Conservation (phyloP, 1,284 basidiomycete genomes). For the Neonothopanus nambi region DNA sequence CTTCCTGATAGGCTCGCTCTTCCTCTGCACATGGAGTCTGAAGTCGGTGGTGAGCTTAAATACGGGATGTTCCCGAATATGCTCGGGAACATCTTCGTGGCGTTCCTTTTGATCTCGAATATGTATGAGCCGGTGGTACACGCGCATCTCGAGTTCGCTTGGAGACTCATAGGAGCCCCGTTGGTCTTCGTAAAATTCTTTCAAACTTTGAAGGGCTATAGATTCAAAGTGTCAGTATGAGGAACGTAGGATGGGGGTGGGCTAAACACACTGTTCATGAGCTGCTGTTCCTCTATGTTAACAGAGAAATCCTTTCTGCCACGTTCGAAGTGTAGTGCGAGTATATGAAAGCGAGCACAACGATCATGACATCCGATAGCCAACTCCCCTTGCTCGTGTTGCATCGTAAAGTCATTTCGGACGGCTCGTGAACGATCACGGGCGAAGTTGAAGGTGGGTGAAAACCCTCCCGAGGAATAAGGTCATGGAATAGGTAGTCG, state of each 20-base stretch:
- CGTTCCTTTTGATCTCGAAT: conserved; percentile 83
- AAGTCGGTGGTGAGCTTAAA: conserved; percentile 84
- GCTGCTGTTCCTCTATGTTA: conserved; percentile 82
- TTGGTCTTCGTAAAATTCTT: conserved; percentile 92
- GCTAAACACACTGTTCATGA: conserved; percentile 77
- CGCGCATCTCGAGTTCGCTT: conserved; percentile 93
- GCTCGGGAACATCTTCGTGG: conserved; percentile 77
- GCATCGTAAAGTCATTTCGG: conserved; percentile 94
- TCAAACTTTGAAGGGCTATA: conserved; percentile 83
- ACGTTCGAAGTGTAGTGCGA: conserved; percentile 79
- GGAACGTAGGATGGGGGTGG: not conserved
- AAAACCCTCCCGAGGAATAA: conserved; percentile 69
- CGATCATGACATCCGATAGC: conserved; percentile 93
- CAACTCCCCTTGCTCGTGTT: conserved; percentile 75
- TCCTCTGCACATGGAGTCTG: conserved; percentile 77
- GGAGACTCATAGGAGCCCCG: conserved; percentile 65
- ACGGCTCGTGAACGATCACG: conserved; percentile 91
- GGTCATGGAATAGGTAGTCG: conserved; percentile 88
- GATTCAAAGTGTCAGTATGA: conserved; percentile 10
- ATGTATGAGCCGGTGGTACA: conserved; percentile 92
- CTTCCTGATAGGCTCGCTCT: conserved; percentile 77
- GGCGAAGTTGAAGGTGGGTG: conserved; percentile 80
- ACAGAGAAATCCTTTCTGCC: conserved; percentile 64
- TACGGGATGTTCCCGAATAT: conserved; percentile 72
- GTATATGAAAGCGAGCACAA: conserved; percentile 92